Conservation (phyloP, 169 alveolate genomes). For the Plasmodium sp. region DNA sequence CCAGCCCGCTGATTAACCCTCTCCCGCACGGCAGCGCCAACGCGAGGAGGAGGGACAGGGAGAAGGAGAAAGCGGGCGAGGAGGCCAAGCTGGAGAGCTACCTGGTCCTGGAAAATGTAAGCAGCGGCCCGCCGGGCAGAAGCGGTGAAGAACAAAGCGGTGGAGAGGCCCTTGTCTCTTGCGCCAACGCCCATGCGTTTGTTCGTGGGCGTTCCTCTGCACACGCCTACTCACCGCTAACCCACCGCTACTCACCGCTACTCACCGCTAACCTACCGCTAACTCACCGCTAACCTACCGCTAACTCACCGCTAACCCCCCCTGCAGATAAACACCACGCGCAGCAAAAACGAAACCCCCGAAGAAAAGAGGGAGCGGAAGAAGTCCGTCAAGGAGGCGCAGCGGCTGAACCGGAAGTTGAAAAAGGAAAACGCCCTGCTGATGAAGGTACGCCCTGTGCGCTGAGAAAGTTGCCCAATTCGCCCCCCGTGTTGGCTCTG, state of each 20-base stretch:
- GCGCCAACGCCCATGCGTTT: background rate
- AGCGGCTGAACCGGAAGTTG: conserved; percentile 82
- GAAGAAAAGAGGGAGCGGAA: conserved; percentile 87
- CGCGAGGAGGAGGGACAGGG: background rate
- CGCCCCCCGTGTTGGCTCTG: background rate
- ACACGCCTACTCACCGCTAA: background rate
- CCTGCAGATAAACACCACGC: conserved; percentile 69
- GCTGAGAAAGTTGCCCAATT: too few species aligned
- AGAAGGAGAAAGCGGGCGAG: background rate
- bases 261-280: too few species aligned
- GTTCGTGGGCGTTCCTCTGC: background rate
- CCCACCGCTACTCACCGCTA: too few species aligned
- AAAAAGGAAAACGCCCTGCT: conserved; percentile 82
- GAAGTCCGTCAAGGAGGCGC: conserved; percentile 86
- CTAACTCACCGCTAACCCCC: background rate
- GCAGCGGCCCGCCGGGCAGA: background rate
- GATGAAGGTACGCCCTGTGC: conserved; percentile 44
- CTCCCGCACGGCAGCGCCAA: background rate
- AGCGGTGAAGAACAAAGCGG: background rate
- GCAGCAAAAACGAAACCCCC: conserved; percentile 85
- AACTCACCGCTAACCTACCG: background rate
- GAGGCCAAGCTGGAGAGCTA: conserved; percentile 28
- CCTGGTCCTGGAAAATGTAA: conserved; percentile 40
- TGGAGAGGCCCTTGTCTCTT: background rate
- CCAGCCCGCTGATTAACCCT: background rate